phyloP scores from a whole-genome alignment of 371 early-diverging fungal genomes.

The Mortierella sp. region DNA sequence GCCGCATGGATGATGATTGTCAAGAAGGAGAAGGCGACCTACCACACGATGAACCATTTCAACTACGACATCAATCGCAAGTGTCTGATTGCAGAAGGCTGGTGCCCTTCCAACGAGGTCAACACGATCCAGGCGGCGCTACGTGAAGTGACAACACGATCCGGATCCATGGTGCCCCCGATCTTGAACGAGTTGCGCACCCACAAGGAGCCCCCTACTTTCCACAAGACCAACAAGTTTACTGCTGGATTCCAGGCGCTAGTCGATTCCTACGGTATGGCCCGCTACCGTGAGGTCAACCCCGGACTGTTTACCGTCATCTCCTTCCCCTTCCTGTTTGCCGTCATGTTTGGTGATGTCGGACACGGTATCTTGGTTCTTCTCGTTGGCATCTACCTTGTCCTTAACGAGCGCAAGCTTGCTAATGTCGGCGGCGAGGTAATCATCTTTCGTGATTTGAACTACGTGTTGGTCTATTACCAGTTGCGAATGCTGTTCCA shows the following conservation, averaged over 20 bases:
- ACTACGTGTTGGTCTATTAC: not conserved
- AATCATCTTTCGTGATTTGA: constrained; percentile 43
- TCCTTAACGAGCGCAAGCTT: constrained; percentile 87
- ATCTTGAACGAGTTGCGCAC: constrained; percentile 89
- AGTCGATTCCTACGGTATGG: constrained; percentile 98
- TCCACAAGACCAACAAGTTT: constrained; percentile 95
- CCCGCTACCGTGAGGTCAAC: constrained; percentile 99
- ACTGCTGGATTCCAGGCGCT: constrained; percentile 98
- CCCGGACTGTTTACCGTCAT: constrained; percentile 98
- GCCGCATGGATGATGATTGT: constrained; percentile 91
- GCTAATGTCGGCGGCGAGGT: constrained; percentile 80
- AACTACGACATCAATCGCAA: constrained; percentile 93
- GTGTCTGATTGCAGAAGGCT: constrained; percentile 97
- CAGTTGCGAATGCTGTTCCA: not conserved
- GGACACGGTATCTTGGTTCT: constrained; percentile 97
- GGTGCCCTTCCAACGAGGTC: constrained; percentile 93
- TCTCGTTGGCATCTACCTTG: constrained; percentile 81
- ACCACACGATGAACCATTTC: constrained; percentile 95
- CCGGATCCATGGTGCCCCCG: constrained; percentile 89
- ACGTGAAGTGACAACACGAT: constrained; percentile 85
- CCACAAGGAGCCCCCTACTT: constrained; percentile 94
- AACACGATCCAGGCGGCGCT: constrained; percentile 85
- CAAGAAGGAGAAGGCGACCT: constrained; percentile 98
- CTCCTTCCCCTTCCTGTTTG: constrained; percentile 99
- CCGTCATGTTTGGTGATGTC: constrained; percentile 99